Evolutionary conservation across 2,329 filamentous ascomycete species (phyloP), one percentile per base, ranked within the genome.

Genomic region (Graphiopsis chlorocephala): DNA sequence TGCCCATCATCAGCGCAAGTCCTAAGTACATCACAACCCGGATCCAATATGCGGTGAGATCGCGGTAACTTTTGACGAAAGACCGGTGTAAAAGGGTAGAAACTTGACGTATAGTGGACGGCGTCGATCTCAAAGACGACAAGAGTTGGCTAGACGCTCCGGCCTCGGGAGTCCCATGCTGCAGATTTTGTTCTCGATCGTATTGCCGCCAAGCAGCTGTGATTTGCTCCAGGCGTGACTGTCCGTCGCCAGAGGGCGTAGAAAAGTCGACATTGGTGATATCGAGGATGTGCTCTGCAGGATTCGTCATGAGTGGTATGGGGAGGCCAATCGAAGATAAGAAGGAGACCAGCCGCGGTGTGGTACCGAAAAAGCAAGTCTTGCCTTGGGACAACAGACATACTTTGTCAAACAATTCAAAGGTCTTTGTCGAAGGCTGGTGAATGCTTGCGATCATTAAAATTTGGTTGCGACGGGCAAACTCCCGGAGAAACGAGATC

Each of bases 1-100:
- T 95, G 2, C 92, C 91, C 88, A 93, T 92, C 85, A 94, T 88
- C 68, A 94, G 85, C 1, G 91, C 90, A 8, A 95, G 82, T 17
- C 85, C 86, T 57, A 88, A 80, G 74, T 95, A 94, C 91, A 95
- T 95, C 33, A 84, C 88, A 29, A 94, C 80, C 2, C 92, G 86
- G 68, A 94, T 91, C 1, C 89, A 90, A 72, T 95, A 96, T 0
- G 88, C 90, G 42, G 96, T 85, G 2, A 95, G 81, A 73, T 96
- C 92, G 29, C 92, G 87, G 74, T 92, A 90, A 64, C 86, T 88
- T 79, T 96, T 96, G 75, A 95, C 86, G 70, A 90, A 91, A 26
- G 86, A 86, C 17, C 92, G 86, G 71, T 93, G 90, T 5, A 94
- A 81, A 3, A 95, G 82, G 0, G 87, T 87, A 3, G 87, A 17